Base-by-base conservation (phyloP, 139 green algal species). In the Diplosphaera chodatii region DNA sequence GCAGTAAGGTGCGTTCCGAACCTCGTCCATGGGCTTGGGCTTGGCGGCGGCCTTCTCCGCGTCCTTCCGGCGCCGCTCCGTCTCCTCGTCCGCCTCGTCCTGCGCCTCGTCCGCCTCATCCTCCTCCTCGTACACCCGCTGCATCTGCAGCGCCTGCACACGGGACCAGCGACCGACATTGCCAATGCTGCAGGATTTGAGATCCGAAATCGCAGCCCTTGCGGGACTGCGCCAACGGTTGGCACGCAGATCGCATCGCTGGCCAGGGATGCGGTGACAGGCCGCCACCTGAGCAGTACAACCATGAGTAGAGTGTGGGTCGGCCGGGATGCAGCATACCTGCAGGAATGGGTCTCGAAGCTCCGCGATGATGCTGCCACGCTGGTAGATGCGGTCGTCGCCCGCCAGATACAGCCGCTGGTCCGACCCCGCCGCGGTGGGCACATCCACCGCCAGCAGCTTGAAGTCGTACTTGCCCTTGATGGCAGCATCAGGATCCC, bases 401-500 rank as follows among this genome's bases (percentile, higher is more conserved):
- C 88, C 88, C 37, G 85, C 73, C 56, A 93, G 23, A 63, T 82
- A 93, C 13, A 93, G 59, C 22, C 84, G 80, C 68, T 86, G 72
- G 66, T 88, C 79, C 27, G 66, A 33, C 4, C 78, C 77, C 29
- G 64, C 67, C 15, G 77, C 72, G 18, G 76, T 79, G 0, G 84
- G 82, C 63, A 93, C 77, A 40, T 93, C 88, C 23, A 92, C 79
- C 21, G 88, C 90, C 66, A 94, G 78, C 70, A 89, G 84, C 55
- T 84, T 92, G 81, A 96, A 92, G 21, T 37, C 55, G 78, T 91
- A 95, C 69, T 78, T 87, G 28, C 87, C 90, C 80, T 86, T n/a
- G n/a, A n/a, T n/a, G 78, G 29, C 16, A 48, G 37, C 37, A 48
- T 10, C 48, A 59, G 48, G 13, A 59, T 48, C 6, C 8, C 6